Evolutionary conservation across 177 flowering plant species (phyloP).

Genomic region (Vitis hybrid): DNA sequence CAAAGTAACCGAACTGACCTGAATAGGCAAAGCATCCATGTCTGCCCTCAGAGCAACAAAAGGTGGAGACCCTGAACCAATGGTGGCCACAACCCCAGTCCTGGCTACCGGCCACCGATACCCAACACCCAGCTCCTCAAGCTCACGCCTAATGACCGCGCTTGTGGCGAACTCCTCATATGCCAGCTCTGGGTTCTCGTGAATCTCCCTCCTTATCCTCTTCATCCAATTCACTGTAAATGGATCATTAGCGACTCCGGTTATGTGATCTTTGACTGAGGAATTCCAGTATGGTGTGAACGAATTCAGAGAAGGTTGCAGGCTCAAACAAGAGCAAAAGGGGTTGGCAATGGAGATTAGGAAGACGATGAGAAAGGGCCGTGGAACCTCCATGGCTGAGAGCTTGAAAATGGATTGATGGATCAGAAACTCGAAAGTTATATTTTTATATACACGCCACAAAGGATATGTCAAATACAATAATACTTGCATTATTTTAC

Average conservation of each 20-base stretch:
- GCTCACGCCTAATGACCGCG: slow-evolving; percentile 50
- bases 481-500: too few relatives aligned
- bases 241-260: slow-evolving; percentile 39
- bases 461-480: too few relatives aligned
- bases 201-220: slow-evolving; percentile 57
- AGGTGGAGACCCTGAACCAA: slow-evolving; percentile 71
- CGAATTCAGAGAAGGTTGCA: neutral
- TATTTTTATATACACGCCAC: too few relatives aligned
- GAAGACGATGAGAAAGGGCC: neutral
- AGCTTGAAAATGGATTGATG: too few relatives aligned
- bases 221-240: slow-evolving; percentile 52
- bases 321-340: neutral
- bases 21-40: slow-evolving; percentile 88
- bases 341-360: neutral
- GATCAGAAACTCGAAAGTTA: too few relatives aligned
- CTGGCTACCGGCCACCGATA: slow-evolving; percentile 66
- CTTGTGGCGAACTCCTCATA: slow-evolving; percentile 69
- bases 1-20: slow-evolving; percentile 35
- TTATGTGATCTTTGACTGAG: slow-evolving; percentile 30
- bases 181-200: slow-evolving; percentile 75
- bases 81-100: slow-evolving; percentile 64
- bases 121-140: slow-evolving; percentile 54
- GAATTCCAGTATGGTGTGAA: neutral
- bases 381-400: too few relatives aligned
- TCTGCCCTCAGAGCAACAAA: slow-evolving; percentile 84